A percentile compares a stretch with the other conserved stretches of the same genome.
Conservation (phyloP, 306 rosid genomes). For the Cyamopsis tetragonoloba region DNA sequence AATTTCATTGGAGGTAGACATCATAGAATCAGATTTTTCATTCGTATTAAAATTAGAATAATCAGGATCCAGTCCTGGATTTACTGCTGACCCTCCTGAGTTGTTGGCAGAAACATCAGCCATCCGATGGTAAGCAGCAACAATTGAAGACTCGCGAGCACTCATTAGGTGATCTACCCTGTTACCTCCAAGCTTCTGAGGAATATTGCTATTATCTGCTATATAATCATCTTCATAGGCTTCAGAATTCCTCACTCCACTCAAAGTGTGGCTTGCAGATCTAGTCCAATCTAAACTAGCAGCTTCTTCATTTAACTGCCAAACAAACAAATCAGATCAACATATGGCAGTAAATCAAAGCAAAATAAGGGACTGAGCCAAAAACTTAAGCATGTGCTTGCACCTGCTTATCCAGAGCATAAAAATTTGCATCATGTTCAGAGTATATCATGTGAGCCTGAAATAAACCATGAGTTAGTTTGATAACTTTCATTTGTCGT, state of each 20-base stretch:
- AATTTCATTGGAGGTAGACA: constrained; percentile 26
- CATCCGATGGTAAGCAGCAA: constrained; percentile 71
- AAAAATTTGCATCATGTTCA: constrained; percentile 83
- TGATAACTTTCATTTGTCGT: constrained; percentile 8
- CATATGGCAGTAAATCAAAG: neutral
- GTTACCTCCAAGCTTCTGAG: constrained; percentile 84
- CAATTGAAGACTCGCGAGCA: constrained; percentile 73
- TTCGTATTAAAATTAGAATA: constrained; percentile 24
- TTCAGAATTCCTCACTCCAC: constrained; percentile 47
- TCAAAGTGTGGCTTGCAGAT: constrained; percentile 71
- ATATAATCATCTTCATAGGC: constrained; percentile 42
- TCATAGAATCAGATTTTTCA: constrained; percentile 30
- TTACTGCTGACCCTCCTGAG: constrained; percentile 32
- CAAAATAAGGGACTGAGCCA: neutral
- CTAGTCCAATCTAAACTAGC: constrained; percentile 89
- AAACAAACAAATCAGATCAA: constrained; percentile 30
- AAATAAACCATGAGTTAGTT: constrained; percentile 29
- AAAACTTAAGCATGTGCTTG: neutral
- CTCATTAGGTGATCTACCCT: constrained; percentile 38
- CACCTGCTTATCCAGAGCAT: constrained; percentile 86
- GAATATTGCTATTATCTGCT: constrained; percentile 33
- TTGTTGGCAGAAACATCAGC: constrained; percentile 36
- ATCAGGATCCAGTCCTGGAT: constrained; percentile 50
- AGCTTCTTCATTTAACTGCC: constrained; percentile 85
- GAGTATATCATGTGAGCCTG: constrained; percentile 93